Conservation (phyloP, 768 basidiomycete genomes). For the Albatrellus ellisii region DNA sequence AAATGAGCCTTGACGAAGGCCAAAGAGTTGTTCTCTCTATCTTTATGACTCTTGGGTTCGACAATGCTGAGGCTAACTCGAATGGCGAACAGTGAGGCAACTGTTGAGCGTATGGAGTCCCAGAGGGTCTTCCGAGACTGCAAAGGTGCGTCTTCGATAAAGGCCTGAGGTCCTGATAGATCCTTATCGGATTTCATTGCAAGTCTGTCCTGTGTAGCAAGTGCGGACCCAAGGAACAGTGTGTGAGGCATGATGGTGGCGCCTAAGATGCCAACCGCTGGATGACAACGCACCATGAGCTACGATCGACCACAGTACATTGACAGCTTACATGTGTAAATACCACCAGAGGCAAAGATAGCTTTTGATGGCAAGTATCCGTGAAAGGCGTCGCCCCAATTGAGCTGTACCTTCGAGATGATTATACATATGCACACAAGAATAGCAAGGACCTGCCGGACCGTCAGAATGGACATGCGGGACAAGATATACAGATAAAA, state of each 20-base stretch:
- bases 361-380: constrained; percentile 11
- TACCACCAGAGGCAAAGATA: constrained; percentile 7
- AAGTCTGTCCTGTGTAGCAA: constrained; percentile 29
- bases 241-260: constrained; percentile 39
- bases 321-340: constrained; percentile 11
- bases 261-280: constrained; percentile 18
- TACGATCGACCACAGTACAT: background rate
- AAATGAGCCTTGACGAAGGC: constrained; percentile 49
- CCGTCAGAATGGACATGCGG: background rate
- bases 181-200: background rate
- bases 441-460: constrained; percentile 9
- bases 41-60: constrained; percentile 15
- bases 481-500: background rate
- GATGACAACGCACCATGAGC: constrained; percentile 12
- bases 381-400: constrained; percentile 8
- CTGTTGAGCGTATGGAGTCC: background rate
- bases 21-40: constrained; percentile 43
- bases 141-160: no score
- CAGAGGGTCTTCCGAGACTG: background rate
- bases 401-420: constrained; percentile 8
- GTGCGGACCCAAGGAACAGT: constrained; percentile 29
- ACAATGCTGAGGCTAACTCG: constrained; percentile 1
- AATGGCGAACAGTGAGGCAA: no score
- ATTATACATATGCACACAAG: constrained; percentile 14
- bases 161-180: no score